Evolutionary conservation across 2,329 filamentous ascomycete species (phyloP).

Genomic region (Pseudogymnoascus sp.): DNA sequence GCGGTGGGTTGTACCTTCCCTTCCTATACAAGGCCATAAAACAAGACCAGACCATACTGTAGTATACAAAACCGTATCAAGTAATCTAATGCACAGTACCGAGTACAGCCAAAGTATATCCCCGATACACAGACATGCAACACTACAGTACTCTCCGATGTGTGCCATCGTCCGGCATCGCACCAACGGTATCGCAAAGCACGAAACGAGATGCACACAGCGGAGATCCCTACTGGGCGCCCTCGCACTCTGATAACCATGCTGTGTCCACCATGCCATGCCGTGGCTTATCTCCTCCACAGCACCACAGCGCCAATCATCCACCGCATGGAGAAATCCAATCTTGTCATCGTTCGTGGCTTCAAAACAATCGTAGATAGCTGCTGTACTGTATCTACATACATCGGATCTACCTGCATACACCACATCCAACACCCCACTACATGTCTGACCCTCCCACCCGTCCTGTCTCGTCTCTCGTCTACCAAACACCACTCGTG

Average conservation of each 20-base stretch:
- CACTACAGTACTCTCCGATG: background rate
- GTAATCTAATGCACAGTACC: background rate
- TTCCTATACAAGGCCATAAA: background rate
- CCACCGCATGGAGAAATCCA: background rate
- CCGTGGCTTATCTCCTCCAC: background rate
- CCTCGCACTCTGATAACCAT: background rate
- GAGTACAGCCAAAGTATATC: background rate
- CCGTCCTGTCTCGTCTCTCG: background rate
- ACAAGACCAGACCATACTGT: too few species aligned
- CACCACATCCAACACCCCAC: background rate
- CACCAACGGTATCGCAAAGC: background rate
- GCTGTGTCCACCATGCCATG: background rate
- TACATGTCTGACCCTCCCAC: background rate
- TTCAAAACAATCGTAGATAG: background rate
- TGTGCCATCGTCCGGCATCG: background rate
- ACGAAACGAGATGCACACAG: background rate
- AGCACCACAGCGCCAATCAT: background rate
- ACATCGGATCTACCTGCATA: background rate
- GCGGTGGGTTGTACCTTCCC: background rate
- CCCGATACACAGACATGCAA: background rate
- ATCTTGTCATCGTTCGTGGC: background rate
- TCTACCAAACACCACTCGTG: background rate
- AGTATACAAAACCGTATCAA: too few species aligned
- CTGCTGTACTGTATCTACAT: background rate
- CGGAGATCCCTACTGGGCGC: background rate